These are phyloP conservation scores for Dipsacomyces acuminosporus DNA, from an alignment of 371 early-diverging fungal genomes.

Conservation along the genomic window DNA sequence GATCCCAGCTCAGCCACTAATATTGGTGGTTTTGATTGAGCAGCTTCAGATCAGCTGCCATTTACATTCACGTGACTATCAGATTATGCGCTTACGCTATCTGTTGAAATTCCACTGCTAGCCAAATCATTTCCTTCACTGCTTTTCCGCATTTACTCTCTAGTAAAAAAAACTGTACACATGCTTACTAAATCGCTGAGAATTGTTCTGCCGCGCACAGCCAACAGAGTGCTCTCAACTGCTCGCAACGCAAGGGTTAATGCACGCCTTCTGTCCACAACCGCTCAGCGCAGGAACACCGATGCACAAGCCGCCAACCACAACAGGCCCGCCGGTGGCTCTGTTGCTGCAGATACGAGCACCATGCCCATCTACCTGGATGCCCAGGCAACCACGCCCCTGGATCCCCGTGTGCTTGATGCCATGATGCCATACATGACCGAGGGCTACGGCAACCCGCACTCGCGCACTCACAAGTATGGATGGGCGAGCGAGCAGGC, in stretches of 20 bases:
- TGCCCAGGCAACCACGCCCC: conserved; percentile 96
- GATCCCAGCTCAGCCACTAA: no score
- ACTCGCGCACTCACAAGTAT: conserved; percentile 95
- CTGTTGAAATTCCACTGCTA: no score
- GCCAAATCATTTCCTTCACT: no score
- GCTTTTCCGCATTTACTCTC: not conserved
- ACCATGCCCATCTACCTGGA: conserved; percentile 85
- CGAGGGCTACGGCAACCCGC: conserved; percentile 96
- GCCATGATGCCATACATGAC: conserved; percentile 98
- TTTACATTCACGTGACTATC: no score
- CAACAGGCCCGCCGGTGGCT: conserved; percentile 23
- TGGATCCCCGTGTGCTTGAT: conserved; percentile 97
- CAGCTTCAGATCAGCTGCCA: no score
- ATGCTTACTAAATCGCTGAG: not conserved
- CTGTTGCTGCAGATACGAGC: conserved; percentile 4
- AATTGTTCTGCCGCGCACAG: not conserved
- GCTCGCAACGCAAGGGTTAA: no score
- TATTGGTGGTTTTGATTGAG: no score
- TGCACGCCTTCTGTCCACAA: conserved; percentile 21
- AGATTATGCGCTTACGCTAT: no score
- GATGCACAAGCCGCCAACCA: conserved; percentile 32
- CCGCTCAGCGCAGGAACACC: conserved; percentile 1
- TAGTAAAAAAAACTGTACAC: not conserved
- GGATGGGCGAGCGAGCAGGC: conserved; percentile 99
- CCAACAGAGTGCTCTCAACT: no score